phyloP scores from a whole-genome alignment of 306 rosid species.

The Medicago arabica region DNA sequence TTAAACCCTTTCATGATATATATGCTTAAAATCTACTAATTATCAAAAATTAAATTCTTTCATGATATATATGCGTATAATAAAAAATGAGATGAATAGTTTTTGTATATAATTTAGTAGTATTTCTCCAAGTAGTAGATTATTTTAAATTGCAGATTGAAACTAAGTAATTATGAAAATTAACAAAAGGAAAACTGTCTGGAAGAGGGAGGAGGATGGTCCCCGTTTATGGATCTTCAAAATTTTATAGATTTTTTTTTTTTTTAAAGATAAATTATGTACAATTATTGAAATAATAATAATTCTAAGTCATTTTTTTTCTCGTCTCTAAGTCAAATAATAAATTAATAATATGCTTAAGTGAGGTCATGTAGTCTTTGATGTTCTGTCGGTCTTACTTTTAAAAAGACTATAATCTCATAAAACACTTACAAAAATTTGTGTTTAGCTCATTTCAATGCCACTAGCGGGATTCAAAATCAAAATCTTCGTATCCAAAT shows the following conservation, averaged over 20 bases:
- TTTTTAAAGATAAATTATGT: too few species aligned
- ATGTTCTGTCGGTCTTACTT: not conserved
- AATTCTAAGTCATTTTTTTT: not conserved
- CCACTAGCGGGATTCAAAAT: too few species aligned
- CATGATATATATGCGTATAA: not conserved
- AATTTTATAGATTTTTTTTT: not conserved
- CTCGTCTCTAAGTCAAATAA: not conserved
- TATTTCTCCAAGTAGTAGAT: not conserved
- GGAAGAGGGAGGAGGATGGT: not conserved
- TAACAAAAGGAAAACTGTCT: not conserved
- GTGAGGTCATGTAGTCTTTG: slow-evolving; percentile 7
- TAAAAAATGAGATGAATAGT: not conserved
- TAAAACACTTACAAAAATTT: too few species aligned
- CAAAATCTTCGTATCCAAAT: too few species aligned
- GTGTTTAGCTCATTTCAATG: too few species aligned
- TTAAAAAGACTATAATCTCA: too few species aligned
- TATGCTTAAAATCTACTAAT: too few species aligned
- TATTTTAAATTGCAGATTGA: slow-evolving; percentile 2
- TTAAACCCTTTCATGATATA: too few species aligned
- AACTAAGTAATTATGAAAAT: not conserved
- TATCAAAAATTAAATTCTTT: not conserved
- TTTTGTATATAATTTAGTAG: slow-evolving; percentile 6
- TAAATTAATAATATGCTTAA: not conserved
- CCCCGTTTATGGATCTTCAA: not conserved
- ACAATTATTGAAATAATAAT: not conserved